These are phyloP conservation scores for Heterobasidion occidentale DNA, from an alignment of 1,284 basidiomycete species.

Conservation along the genomic window DNA sequence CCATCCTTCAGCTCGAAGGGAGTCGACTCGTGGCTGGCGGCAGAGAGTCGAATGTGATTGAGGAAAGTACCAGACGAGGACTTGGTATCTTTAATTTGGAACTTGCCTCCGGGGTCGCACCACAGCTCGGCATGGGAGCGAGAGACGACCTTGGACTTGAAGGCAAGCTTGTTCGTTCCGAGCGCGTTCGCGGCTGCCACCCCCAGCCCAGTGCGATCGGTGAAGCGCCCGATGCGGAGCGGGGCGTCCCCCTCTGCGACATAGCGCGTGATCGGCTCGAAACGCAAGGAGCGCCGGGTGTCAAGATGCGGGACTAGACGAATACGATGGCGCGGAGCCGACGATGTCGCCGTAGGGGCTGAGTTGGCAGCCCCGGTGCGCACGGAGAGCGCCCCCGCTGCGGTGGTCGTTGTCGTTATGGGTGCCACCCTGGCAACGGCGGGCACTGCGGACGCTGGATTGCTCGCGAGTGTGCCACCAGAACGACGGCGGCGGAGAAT, in stretches of 20 bases:
- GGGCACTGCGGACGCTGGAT: conserved; percentile 19
- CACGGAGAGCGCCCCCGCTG: conserved; percentile 1
- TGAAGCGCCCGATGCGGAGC: conserved; percentile 88
- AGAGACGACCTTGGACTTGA: conserved; percentile 95
- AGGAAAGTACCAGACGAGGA: conserved; percentile 91
- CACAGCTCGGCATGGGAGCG: conserved; percentile 94
- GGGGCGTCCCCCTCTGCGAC: conserved; percentile 60
- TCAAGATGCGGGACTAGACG: conserved; percentile 95
- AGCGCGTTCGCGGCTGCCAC: conserved; percentile 63
- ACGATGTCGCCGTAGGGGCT: not conserved
- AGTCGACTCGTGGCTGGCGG: conserved; percentile 76
- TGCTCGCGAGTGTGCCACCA: conserved; percentile 24
- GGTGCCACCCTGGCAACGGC: conserved; percentile 6
- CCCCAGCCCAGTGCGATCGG: conserved; percentile 70
- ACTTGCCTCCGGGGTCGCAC: conserved; percentile 56
- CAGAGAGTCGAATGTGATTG: conserved; percentile 87
- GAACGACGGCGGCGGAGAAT: conserved; percentile 29
- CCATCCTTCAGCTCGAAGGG: conserved; percentile 86
- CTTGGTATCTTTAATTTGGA: conserved; percentile 90
- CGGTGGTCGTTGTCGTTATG: not conserved
- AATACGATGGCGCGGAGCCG: conserved; percentile 39
- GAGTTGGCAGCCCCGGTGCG: not conserved
- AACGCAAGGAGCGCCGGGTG: conserved; percentile 81
- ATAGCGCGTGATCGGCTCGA: conserved; percentile 89
- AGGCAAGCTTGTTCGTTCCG: conserved; percentile 81